These are phyloP conservation scores for Selaginella moellendorffii DNA, from an alignment of 75 land plant genomes.

Conservation along the genomic window DNA sequence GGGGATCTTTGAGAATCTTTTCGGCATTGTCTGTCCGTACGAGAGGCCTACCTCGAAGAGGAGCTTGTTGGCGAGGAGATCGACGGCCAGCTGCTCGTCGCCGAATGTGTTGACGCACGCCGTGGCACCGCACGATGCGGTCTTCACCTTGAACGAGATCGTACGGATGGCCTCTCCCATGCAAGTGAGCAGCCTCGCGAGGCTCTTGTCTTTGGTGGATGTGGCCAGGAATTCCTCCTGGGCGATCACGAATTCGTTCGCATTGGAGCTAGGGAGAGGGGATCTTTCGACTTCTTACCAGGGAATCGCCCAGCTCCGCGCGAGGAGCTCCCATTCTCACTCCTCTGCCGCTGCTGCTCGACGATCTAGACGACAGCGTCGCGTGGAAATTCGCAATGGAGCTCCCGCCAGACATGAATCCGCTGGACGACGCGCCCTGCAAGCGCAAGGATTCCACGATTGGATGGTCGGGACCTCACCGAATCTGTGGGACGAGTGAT, in stretches of 20 bases:
- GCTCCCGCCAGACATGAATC: neutral
- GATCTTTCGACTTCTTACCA: neutral
- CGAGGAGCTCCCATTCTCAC: neutral
- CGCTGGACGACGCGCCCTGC: neutral
- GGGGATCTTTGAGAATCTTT: too few relatives aligned
- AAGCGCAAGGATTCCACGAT: neutral
- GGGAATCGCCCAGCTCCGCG: slow-evolving; percentile 11
- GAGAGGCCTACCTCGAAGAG: slow-evolving; percentile 60
- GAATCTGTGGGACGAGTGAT: too few relatives aligned
- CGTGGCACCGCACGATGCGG: slow-evolving; percentile 94
- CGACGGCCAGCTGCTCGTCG: slow-evolving; percentile 94
- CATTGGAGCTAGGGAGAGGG: neutral
- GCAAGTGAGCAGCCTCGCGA: slow-evolving; percentile 56
- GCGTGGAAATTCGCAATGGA: neutral
- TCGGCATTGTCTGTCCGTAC: neutral
- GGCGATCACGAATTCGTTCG: neutral
- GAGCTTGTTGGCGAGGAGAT: slow-evolving; percentile 84
- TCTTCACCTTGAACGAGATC: slow-evolving; percentile 87
- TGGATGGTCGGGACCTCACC: too few relatives aligned
- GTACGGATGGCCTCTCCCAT: slow-evolving; percentile 96
- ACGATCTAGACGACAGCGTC: too few relatives aligned
- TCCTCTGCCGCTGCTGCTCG: too few relatives aligned
- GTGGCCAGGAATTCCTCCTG: slow-evolving; percentile 84
- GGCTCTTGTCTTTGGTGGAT: slow-evolving; percentile 55
- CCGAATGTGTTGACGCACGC: slow-evolving; percentile 93